Base-by-base conservation (phyloP, 768 basidiomycete genomes). In the Boletellus emodensis region DNA sequence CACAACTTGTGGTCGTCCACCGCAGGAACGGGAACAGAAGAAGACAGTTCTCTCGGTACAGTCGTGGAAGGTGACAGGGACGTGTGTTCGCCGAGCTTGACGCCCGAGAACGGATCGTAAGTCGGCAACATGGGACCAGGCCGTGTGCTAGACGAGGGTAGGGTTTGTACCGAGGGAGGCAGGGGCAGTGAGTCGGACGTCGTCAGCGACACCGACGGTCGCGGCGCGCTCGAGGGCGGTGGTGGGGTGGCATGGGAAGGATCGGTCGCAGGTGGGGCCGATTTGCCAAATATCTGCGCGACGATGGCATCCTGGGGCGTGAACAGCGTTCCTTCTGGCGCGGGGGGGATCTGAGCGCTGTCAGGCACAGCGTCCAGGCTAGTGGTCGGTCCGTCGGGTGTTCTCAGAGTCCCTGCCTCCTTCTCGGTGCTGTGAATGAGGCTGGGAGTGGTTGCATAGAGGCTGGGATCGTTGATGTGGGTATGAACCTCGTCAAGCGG, bases 221-320 rank as follows among this genome's bases (percentile, higher is more conserved):
- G 62, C n/a, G 40, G 54, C 6, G 35, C 38, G 10, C 18, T 44
- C 38, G 51, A 45, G 14, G 41, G 46, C 14, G 41, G 41, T 13
- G 53, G 44, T 20, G 51, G 40, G 1, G 24, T 12, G 8, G 9
- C 9, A 32, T 15, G 46, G 3, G 14, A 13, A 6, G 37, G 18
- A 38, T 61, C 48, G 3, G 49, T 26, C 36, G 38, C 36, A 10
- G 53, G 46, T 17, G 35, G 41, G 28, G 36, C 34, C 9, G 55
- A 53, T 30, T 39, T 56, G 39, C 59, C 51, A 17, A 64, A 46
- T 46, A 61, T 69, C 47, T 78, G 77, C 28, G 79, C 75, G n/a
- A 87, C 64, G 44, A 82, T 65, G 18, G 73, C 74, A 64, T 87
- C 85, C 58, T 87, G 85, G 28, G 83, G 83, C 1, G 84, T 84